Percentiles rank a stretch among this genome's conserved stretches.
phyloP scores from a whole-genome alignment of 768 basidiomycete species.

The Psilocybe azurescens region DNA sequence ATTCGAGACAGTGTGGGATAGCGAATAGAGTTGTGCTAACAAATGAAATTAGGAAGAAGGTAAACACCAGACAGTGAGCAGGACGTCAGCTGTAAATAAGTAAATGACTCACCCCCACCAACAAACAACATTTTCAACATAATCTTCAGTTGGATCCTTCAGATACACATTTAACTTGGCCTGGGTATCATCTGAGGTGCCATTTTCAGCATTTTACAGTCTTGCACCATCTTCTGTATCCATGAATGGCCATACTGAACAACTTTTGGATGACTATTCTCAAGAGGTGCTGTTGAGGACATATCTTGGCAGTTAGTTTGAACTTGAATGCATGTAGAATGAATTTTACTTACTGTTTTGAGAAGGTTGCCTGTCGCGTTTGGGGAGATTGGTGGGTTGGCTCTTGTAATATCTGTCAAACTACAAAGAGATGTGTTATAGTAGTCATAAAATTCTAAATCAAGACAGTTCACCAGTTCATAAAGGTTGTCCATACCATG shows the following conservation, averaged over 20 bases:
- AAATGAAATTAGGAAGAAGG: neutral
- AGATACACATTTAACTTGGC: neutral
- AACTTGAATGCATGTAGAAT: too few species aligned
- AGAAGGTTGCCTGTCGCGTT: too few species aligned
- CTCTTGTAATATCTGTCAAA: too few species aligned
- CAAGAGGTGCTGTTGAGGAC: too few species aligned
- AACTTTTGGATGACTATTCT: neutral
- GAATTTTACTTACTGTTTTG: too few species aligned
- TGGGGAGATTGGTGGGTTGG: too few species aligned
- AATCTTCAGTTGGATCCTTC: neutral
- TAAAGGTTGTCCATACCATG: too few species aligned
- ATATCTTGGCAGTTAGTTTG: too few species aligned
- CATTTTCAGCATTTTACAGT: neutral
- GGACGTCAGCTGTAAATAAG: too few species aligned
- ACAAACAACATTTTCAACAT: neutral
- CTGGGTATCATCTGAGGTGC: neutral
- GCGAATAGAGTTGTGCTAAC: neutral
- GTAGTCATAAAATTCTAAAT: too few species aligned
- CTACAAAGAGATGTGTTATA: too few species aligned
- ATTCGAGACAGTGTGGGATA: constrained; percentile 21
- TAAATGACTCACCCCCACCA: constrained; percentile 8
- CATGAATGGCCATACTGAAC: neutral
- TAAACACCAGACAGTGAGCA: neutral
- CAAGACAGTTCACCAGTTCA: too few species aligned
- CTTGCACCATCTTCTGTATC: neutral